phyloP scores from a whole-genome alignment of 352 stramenopile species.

The Globisporangium cylindrosporum region DNA sequence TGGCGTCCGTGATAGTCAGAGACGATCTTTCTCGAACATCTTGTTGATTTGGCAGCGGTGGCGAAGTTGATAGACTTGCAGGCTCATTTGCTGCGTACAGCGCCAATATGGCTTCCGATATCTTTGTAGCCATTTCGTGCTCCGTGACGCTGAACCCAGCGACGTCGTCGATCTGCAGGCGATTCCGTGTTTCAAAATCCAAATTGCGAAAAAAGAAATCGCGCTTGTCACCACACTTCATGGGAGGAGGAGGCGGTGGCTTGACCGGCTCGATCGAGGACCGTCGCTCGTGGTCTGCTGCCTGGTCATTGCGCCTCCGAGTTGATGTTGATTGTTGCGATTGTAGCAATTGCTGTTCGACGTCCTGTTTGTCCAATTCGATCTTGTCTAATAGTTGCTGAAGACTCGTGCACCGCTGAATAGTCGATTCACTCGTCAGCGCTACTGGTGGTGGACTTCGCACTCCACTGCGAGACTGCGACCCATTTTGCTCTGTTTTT shows the following conservation, averaged over 20 bases:
- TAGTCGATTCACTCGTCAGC: conserved; percentile 25
- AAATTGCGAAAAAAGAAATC: conserved; percentile 85
- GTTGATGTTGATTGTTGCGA: background rate
- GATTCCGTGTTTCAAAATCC: conserved; percentile 56
- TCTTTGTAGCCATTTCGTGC: conserved; percentile 74
- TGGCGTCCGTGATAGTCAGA: conserved; percentile 67
- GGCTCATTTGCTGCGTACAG: conserved; percentile 30
- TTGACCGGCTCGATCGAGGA: conserved; percentile 11
- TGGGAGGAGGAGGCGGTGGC: conserved; percentile 4
- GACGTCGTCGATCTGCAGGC: conserved; percentile 77
- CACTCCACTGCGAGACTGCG: background rate
- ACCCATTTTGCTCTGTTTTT: background rate
- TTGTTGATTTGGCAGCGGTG: conserved; percentile 1
- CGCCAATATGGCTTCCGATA: conserved; percentile 55
- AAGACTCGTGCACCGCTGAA: conserved; percentile 46
- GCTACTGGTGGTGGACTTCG: conserved; percentile 23
- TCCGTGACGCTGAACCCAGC: conserved; percentile 79
- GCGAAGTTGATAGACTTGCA: conserved; percentile 1
- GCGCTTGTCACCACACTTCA: conserved; percentile 77
- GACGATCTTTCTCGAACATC: conserved; percentile 31
- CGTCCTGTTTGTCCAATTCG: conserved; percentile 31
- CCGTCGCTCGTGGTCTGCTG: conserved; percentile 2
- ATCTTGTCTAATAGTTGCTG: conserved; percentile 53
- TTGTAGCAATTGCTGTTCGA: conserved; percentile 11
- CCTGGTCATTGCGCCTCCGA: conserved; percentile 14